Base-by-base conservation (phyloP, 2,329 filamentous ascomycete genomes). In the Alternaria hordeiaustralica region DNA sequence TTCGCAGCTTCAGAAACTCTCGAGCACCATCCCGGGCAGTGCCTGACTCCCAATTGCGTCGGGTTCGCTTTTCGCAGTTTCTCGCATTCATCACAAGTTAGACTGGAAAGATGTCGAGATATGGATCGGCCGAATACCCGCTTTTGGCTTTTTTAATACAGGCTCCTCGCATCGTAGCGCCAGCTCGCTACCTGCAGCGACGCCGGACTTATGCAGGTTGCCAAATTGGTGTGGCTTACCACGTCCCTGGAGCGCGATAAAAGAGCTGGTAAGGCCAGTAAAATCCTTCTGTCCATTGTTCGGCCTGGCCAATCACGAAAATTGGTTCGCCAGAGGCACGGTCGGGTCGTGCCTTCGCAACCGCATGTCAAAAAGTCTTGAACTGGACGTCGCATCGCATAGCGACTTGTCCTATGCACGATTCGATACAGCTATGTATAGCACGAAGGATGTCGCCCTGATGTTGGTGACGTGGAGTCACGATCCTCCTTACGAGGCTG, bases 161-260 rank as follows among this genome's bases (percentile, higher is more conserved):
- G 49, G 60, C 65, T 58, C 49, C 50, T 60, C 53, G 54, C 56
- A 53, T 50, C 56, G 46, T 46, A 25, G 44, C 21, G 28, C 45
- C 54, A 55, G 25, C 55, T 53, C 45, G 46, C 33, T 45, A 55
- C 43, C 45, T 57, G 55, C 53, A 64, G 55, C 58, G 57, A 62
- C 36, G 44, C 23, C 23, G 36, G 28, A 54, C 60, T 64, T 58
- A 69, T 69, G 67, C 63, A 66, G 33, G 54, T 57, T 58, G 60
- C 61, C 62, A 55, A 10, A 60, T 57, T 51, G 53, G 63, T 62
- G 50, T 51, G 33, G 28, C 41, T 49, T 53, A 58, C 41, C 46
- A 25, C 53, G 45, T 41, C 51, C 43, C 23, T 51, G 58, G 51
- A 45, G 44, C 18, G 28, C 45, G 28, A 56, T 41, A 53, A 55